A percentile compares a stretch with the other conserved stretches of the same genome.
Evolutionary conservation across 345 rosid species (phyloP).

Genomic region (Citrus mangshanensis): DNA sequence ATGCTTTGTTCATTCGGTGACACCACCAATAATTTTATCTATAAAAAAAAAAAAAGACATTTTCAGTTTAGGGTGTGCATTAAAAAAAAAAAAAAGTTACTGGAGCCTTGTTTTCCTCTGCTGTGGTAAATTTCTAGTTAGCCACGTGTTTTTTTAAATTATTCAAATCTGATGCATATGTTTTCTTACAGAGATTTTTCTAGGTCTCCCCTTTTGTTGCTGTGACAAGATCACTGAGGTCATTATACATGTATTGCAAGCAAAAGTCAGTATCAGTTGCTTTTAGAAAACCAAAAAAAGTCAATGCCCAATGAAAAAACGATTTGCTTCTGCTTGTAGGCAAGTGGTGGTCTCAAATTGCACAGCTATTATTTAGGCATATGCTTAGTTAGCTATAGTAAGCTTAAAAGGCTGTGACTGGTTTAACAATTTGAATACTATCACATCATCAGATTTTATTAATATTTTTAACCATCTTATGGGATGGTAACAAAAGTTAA

Average conservation of each 20-base stretch:
- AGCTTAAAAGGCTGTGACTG: no score
- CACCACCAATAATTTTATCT: constrained; percentile 1
- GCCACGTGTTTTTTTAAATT: neutral
- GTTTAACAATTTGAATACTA: no score
- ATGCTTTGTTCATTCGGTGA: constrained; percentile 1
- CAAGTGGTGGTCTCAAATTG: constrained; percentile 25
- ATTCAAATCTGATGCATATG: neutral
- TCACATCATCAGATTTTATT: no score
- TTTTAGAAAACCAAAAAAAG: neutral
- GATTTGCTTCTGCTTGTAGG: neutral
- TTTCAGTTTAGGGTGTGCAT: neutral
- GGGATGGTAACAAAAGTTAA: no score
- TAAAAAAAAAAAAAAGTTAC: neutral
- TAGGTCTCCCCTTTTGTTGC: no score
- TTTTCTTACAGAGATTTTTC: neutral
- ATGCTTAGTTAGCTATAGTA: neutral
- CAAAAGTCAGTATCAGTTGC: neutral
- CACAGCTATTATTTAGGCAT: constrained; percentile 14
- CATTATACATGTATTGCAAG: neutral
- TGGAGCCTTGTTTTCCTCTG: neutral
- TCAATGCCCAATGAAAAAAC: neutral
- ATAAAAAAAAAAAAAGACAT: neutral
- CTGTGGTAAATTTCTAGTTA: neutral
- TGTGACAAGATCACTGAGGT: neutral
- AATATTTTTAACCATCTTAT: no score